A percentile compares a stretch with the other conserved stretches of the same genome.
phyloP scores from a whole-genome alignment of 2,329 filamentous ascomycete species.

The Colletotrichum endophyticum region DNA sequence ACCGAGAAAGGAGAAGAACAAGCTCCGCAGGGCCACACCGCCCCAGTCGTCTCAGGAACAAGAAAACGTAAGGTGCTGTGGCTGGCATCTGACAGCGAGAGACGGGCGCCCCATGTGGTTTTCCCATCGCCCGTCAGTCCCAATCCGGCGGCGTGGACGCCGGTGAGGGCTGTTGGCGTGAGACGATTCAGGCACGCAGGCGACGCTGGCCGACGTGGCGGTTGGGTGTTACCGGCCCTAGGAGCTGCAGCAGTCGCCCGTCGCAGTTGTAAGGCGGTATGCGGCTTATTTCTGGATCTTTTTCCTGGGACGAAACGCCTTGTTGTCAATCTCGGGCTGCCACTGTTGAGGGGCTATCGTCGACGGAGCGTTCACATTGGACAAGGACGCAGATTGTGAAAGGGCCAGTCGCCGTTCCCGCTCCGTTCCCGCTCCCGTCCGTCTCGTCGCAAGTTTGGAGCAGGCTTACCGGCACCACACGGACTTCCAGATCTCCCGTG shows the following conservation, averaged over 20 bases:
- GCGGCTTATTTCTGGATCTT: not conserved
- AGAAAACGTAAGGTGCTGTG: not conserved
- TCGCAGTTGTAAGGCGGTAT: not conserved
- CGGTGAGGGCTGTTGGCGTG: not conserved
- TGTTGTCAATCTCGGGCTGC: not conserved
- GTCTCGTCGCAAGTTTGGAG: slow-evolving; percentile 5
- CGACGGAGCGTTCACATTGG: not conserved
- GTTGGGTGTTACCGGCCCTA: slow-evolving; percentile 14
- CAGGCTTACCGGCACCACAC: not conserved
- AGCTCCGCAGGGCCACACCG: not conserved
- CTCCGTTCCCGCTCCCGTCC: not conserved
- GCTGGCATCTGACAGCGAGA: not conserved
- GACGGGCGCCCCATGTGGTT: not conserved
- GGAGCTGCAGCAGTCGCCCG: not conserved
- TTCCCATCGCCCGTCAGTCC: not conserved
- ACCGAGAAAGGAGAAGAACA: slow-evolving; percentile 4
- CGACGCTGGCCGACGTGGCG: slow-evolving; percentile 5
- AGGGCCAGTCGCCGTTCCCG: not conserved
- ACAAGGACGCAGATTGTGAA: not conserved
- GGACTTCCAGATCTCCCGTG: not conserved
- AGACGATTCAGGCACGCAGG: slow-evolving; percentile 4
- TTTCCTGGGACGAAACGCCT: not conserved
- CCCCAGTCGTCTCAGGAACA: slow-evolving; percentile 6
- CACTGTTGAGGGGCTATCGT: not conserved
- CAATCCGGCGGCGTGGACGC: not conserved